phyloP scores from a whole-genome alignment of 805 yeast genomes.

The Sungouiella blattae region DNA sequence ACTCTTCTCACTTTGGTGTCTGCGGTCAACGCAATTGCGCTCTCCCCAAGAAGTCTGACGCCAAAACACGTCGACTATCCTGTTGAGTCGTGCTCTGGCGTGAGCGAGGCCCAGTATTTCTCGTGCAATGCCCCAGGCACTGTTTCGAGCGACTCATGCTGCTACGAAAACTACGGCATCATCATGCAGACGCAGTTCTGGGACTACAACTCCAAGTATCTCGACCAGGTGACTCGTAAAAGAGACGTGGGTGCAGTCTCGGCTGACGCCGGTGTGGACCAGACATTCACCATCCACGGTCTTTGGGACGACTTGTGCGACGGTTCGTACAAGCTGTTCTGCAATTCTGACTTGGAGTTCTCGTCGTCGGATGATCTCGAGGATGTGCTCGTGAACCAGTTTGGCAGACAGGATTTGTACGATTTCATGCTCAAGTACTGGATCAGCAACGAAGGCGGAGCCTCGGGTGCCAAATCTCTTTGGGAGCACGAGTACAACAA shows the following conservation, averaged over 20 bases:
- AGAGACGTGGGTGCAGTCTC: too few relatives aligned
- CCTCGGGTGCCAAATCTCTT: slow-evolving; percentile 43
- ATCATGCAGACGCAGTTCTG: slow-evolving; percentile 86
- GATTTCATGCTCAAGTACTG: slow-evolving; percentile 58
- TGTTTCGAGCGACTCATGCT: slow-evolving; percentile 45
- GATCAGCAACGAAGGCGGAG: slow-evolving; percentile 71
- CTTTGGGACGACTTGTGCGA: slow-evolving; percentile 87
- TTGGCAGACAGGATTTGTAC: slow-evolving; percentile 51
- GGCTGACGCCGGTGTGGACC: background rate
- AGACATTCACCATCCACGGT: slow-evolving; percentile 75
- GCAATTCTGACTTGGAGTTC: slow-evolving; percentile 60
- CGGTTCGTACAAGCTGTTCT: slow-evolving; percentile 77
- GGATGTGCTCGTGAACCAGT: slow-evolving; percentile 28
- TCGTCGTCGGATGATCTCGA: slow-evolving; percentile 39
- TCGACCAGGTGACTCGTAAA: slow-evolving; percentile 2
- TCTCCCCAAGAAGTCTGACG: too few relatives aligned
- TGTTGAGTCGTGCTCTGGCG: slow-evolving; percentile 3
- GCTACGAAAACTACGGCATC: slow-evolving; percentile 84
- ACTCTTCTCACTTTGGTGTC: too few relatives aligned
- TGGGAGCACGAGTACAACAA: slow-evolving; percentile 95
- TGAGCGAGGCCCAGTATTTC: slow-evolving; percentile 4
- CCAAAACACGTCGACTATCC: slow-evolving; percentile 1
- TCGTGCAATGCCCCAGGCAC: slow-evolving; percentile 3
- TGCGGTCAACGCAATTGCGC: too few relatives aligned
- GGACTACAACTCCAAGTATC: slow-evolving; percentile 64